Conservation (phyloP, 176 grass and related monocot species). For the Neostapfia colusana region DNA sequence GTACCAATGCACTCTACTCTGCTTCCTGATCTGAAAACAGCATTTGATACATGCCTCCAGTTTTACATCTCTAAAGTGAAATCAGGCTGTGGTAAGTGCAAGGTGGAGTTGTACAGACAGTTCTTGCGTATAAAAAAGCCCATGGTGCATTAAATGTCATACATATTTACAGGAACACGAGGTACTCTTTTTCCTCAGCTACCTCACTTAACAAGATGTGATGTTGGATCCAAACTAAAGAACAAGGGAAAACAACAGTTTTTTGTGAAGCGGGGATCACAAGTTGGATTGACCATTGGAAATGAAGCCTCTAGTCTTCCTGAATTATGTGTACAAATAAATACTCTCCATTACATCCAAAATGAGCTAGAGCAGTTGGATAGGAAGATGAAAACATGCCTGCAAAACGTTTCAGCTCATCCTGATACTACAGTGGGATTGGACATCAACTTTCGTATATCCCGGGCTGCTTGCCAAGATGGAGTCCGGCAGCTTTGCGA, state of each 20-base stretch:
- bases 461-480: slow-evolving; percentile 56
- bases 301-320: slow-evolving; percentile 46
- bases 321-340: slow-evolving; percentile 71
- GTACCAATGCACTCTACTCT: slow-evolving; percentile 64
- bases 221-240: slow-evolving; percentile 85
- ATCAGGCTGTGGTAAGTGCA: slow-evolving; percentile 70
- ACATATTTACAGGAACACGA: slow-evolving; percentile 55
- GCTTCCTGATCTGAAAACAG: slow-evolving; percentile 67
- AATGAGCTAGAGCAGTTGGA: slow-evolving; percentile 63
- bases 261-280: slow-evolving; percentile 59
- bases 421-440: slow-evolving; percentile 43
- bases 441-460: slow-evolving; percentile 65
- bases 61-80: slow-evolving; percentile 71
- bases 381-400: slow-evolving; percentile 53
- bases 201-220: slow-evolving; percentile 82
- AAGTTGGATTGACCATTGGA: slow-evolving; percentile 63
- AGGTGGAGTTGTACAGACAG: not conserved
- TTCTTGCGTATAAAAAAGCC: not conserved
- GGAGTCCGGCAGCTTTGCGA: slow-evolving; percentile 70
- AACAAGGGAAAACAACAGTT: slow-evolving; percentile 66
- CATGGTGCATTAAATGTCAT: slow-evolving; percentile 15
- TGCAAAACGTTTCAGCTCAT: slow-evolving; percentile 51
- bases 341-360: slow-evolving; percentile 71
- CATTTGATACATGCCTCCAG: slow-evolving; percentile 64
- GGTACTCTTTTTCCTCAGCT: slow-evolving; percentile 62